phyloP scores from a whole-genome alignment of 192 early-diverging fungal genomes.

The Coemansia interrupta region DNA sequence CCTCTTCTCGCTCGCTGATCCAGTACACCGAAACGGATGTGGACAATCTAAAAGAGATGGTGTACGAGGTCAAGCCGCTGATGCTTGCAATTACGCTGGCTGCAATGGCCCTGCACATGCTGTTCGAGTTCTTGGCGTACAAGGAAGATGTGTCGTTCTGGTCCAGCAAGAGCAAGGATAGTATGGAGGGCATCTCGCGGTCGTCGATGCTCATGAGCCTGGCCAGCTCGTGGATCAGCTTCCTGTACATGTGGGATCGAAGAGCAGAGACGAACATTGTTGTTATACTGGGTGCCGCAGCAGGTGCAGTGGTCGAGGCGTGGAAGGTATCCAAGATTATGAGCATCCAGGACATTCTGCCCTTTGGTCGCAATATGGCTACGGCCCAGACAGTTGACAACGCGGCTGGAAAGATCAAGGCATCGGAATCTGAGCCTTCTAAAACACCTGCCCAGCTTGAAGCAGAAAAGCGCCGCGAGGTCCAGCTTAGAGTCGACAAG shows the following conservation, averaged over 20 bases:
- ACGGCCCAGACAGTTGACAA: neutral
- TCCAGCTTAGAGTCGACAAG: conserved; percentile 51
- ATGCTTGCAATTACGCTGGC: conserved; percentile 54
- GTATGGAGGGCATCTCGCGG: conserved; percentile 47
- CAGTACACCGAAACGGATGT: conserved; percentile 43
- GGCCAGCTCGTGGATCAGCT: conserved; percentile 49
- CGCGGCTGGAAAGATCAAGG: neutral
- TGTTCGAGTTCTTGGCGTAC: conserved; percentile 59
- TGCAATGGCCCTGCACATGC: conserved; percentile 52
- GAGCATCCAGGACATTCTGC: conserved; percentile 16
- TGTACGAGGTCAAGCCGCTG: conserved; percentile 56
- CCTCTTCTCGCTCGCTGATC: conserved; percentile 32
- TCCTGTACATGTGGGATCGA: conserved; percentile 55
- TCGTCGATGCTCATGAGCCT: conserved; percentile 53
- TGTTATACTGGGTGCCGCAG: conserved; percentile 46
- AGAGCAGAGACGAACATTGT: conserved; percentile 52
- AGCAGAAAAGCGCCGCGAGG: conserved; percentile 9
- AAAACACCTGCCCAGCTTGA: conserved; percentile 1
- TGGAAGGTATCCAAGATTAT: conserved; percentile 55
- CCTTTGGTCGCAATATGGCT: neutral
- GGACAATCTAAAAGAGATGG: conserved; percentile 55
- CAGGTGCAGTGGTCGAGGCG: conserved; percentile 47
- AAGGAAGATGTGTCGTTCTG: conserved; percentile 59
- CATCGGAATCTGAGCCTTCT: neutral
- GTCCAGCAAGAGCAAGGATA: conserved; percentile 33